Conservation (phyloP, 2,329 filamentous ascomycete genomes). For the Penicillium oxalicum region DNA sequence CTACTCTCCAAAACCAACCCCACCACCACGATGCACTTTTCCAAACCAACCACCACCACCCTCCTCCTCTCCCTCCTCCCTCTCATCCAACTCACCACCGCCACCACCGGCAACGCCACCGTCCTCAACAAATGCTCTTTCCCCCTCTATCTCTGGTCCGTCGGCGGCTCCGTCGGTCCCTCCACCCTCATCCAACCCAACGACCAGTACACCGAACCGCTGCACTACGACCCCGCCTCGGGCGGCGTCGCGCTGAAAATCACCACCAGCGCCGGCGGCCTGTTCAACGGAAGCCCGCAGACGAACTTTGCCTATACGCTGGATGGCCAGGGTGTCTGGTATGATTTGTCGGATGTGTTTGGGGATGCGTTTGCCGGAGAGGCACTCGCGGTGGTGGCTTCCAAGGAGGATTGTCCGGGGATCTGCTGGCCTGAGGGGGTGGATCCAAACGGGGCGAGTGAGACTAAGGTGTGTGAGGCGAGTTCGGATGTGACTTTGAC, state of each 20-base stretch:
- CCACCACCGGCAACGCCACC: conserved; percentile 33
- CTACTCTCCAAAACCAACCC: neutral
- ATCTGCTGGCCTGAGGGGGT: conserved; percentile 32
- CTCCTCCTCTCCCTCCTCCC: conserved; percentile 24
- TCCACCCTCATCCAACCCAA: conserved; percentile 23
- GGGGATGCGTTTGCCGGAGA: conserved; percentile 38
- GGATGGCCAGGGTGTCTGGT: conserved; percentile 28
- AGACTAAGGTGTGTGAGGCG: conserved; percentile 26
- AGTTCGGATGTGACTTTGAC: conserved; percentile 26
- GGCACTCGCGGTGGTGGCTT: conserved; percentile 27
- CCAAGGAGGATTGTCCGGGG: conserved; percentile 24
- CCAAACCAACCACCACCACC: conserved; percentile 12
- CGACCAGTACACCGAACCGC: conserved; percentile 31
- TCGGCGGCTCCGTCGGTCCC: conserved; percentile 30
- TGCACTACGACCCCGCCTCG: conserved; percentile 28
- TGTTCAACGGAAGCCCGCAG: conserved; percentile 32
- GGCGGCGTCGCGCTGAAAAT: conserved; percentile 43
- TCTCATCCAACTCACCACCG: conserved; percentile 27
- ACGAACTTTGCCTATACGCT: conserved; percentile 42
- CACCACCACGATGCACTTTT: conserved; percentile 27
- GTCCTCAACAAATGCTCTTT: conserved; percentile 36
- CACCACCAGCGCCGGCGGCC: conserved; percentile 29
- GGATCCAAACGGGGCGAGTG: conserved; percentile 24
- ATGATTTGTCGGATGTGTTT: conserved; percentile 42
- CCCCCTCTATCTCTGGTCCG: conserved; percentile 37